Percentiles rank a stretch among this genome's conserved stretches.
These are phyloP conservation scores for Theileria parva DNA, from an alignment of 169 alveolate genomes.

Conservation along the genomic window DNA sequence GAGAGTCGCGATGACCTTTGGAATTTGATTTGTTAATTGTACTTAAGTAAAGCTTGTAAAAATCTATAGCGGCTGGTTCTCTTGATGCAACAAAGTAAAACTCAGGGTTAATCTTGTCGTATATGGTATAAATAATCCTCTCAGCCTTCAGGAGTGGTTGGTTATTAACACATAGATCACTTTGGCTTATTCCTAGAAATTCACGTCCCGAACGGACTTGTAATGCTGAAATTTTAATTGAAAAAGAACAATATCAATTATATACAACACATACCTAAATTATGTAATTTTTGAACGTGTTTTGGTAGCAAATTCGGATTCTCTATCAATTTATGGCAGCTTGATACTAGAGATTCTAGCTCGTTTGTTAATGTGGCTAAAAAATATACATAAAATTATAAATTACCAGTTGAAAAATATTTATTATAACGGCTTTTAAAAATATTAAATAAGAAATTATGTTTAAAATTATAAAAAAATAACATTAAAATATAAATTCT, in stretches of 20 bases:
- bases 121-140: constrained; percentile 47
- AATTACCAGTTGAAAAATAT: not conserved
- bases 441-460: not conserved
- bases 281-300: constrained; percentile 46
- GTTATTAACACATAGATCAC: constrained; percentile 1
- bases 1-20: not conserved
- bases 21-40: constrained; percentile 2
- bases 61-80: constrained; percentile 58
- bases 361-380: constrained; percentile 21
- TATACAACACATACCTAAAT: constrained; percentile 32
- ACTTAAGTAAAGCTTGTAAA: constrained; percentile 28
- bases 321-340: constrained; percentile 8
- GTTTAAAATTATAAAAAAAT: not conserved
- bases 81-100: constrained; percentile 51
- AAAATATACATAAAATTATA: no score
- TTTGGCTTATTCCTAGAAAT: constrained; percentile 29
- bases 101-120: constrained; percentile 31
- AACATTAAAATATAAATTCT: not conserved
- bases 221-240: constrained; percentile 23
- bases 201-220: constrained; percentile 36
- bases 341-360: constrained; percentile 27
- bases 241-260: not conserved
- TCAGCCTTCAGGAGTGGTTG: constrained; percentile 37
- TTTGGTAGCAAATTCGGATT: constrained; percentile 53
- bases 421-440: not conserved